Percentiles rank a stretch among this genome's conserved stretches.
These are phyloP conservation scores for Boletus hoseneyae DNA, from an alignment of 1,284 basidiomycete genomes.

Conservation along the genomic window DNA sequence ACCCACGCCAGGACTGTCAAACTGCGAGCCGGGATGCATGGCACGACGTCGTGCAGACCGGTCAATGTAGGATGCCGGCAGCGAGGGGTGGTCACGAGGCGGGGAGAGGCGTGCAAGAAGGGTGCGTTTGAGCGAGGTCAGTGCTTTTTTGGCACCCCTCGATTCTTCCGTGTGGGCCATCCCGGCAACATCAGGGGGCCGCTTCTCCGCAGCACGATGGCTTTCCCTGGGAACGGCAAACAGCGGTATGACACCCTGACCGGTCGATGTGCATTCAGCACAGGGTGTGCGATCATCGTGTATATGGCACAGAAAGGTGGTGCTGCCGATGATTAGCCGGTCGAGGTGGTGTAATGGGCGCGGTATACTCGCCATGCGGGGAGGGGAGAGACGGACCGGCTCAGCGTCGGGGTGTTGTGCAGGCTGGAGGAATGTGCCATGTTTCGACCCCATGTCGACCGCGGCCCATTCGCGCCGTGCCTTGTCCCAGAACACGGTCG, in stretches of 20 bases:
- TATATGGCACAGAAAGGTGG: conserved; percentile 65
- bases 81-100: conserved; percentile 7
- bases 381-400: conserved; percentile 53
- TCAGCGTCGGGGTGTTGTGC: conserved; percentile 17
- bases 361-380: conserved; percentile 66
- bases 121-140: conserved; percentile 57
- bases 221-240: conserved; percentile 41
- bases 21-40: conserved; percentile 46
- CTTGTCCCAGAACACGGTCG: conserved; percentile 68
- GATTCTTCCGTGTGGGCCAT: conserved; percentile 21
- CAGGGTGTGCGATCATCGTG: conserved; percentile 62
- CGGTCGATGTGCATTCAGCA: conserved; percentile 49
- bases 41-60: conserved; percentile 65
- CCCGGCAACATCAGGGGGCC: conserved; percentile 28
- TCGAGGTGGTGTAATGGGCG: conserved; percentile 60
- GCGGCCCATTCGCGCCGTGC: conserved; percentile 57
- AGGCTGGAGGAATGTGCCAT: conserved; percentile 63
- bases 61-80: conserved; percentile 47
- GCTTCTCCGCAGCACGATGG: conserved; percentile 33
- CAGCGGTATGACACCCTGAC: conserved; percentile 55
- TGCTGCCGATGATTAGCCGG: conserved; percentile 60
- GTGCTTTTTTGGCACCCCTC: conserved; percentile 55
- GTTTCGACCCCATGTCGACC: conserved; percentile 80
- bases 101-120: conserved; percentile 49
- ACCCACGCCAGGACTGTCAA: conserved; percentile 45